Conservation (phyloP, 305 asterid species). For the Solanum hybrid region DNA sequence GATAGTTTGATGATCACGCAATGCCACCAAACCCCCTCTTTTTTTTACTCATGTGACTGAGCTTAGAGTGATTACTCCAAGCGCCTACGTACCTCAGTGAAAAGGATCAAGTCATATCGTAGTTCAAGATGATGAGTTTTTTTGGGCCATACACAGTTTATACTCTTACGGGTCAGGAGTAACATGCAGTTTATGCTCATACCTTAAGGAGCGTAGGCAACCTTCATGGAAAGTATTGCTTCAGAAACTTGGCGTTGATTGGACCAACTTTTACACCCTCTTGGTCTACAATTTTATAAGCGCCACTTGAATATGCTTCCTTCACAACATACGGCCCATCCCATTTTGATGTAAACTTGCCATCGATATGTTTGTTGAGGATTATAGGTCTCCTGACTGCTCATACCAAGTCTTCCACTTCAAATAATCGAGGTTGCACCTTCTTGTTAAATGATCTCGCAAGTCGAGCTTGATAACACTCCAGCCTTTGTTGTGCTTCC, state of each 20-base stretch:
- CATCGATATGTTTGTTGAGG: too few species aligned
- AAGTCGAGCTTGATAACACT: not conserved
- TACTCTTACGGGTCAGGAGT: not conserved
- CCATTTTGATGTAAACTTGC: too few species aligned
- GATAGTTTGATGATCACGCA: not conserved
- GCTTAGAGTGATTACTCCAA: not conserved
- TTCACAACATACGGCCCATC: too few species aligned
- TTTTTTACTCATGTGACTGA: not conserved
- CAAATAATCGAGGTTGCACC: not conserved
- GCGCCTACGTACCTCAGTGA: not conserved
- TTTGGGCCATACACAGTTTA: not conserved
- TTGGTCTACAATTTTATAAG: too few species aligned
- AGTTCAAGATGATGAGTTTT: not conserved
- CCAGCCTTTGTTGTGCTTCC: not conserved
- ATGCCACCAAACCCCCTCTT: not conserved
- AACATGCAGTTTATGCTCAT: not conserved
- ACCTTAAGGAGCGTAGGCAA: not conserved
- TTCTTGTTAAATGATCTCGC: not conserved
- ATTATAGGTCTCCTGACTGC: not conserved
- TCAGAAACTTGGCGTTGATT: not conserved
- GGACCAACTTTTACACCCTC: too few species aligned
- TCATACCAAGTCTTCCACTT: not conserved
- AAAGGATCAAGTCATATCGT: not conserved
- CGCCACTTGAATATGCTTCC: too few species aligned
- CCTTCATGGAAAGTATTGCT: not conserved